These are phyloP conservation scores for Symbiotaphrina buchneri DNA, from an alignment of 495 filamentous ascomycete genomes.

Conservation along the genomic window DNA sequence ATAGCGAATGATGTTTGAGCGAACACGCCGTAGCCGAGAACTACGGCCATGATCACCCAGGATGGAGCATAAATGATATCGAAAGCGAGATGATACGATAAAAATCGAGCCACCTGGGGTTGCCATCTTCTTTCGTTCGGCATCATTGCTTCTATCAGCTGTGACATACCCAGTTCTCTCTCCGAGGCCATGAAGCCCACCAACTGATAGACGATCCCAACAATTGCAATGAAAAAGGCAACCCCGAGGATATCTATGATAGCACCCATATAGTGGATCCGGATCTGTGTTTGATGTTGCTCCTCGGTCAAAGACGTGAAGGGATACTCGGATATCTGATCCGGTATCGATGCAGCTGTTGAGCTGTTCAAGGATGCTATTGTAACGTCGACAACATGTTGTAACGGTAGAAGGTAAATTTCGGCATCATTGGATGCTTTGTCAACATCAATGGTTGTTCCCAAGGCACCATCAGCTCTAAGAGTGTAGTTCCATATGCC, in stretches of 20 bases:
- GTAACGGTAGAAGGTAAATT: constrained; percentile 54
- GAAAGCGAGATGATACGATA: constrained; percentile 47
- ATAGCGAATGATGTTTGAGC: constrained; percentile 31
- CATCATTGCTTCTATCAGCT: constrained; percentile 67
- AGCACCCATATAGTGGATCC: constrained; percentile 38
- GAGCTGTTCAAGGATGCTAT: constrained; percentile 31
- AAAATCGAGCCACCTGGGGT: constrained; percentile 40
- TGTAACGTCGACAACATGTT: constrained; percentile 49
- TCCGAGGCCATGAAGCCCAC: constrained; percentile 57
- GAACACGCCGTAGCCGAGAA: constrained; percentile 38
- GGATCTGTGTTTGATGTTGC: constrained; percentile 35
- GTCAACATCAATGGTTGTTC: constrained; percentile 31
- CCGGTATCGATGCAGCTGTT: constrained; percentile 14
- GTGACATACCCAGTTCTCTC: constrained; percentile 57
- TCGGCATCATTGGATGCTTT: constrained; percentile 40
- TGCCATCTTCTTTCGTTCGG: constrained; percentile 38
- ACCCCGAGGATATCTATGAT: constrained; percentile 46
- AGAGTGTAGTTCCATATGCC: constrained; percentile 73
- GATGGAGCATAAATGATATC: constrained; percentile 41
- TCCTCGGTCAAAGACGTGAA: constrained; percentile 45
- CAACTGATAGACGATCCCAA: constrained; percentile 54
- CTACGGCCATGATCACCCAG: constrained; percentile 44
- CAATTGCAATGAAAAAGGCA: constrained; percentile 41
- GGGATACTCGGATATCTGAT: constrained; percentile 33
- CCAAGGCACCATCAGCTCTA: constrained; percentile 42